Percentiles rank a stretch among this genome's conserved stretches.
phyloP scores from a whole-genome alignment of 768 basidiomycete species.

The Coprinellus micaceus region DNA sequence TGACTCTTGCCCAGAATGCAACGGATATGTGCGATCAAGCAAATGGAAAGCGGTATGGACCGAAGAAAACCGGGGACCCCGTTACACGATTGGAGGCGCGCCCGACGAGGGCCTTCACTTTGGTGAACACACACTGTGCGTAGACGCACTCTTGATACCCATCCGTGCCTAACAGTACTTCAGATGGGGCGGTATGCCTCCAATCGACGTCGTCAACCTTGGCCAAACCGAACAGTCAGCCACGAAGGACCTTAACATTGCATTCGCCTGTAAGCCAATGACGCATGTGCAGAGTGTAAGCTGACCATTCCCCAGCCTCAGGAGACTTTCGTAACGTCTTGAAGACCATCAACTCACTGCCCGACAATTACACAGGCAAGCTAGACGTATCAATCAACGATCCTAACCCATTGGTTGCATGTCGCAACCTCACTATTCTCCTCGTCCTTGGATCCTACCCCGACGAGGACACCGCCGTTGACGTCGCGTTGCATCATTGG shows the following conservation, averaged over 20 bases:
- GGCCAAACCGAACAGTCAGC: slow-evolving; percentile 23
- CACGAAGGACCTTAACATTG: slow-evolving; percentile 22
- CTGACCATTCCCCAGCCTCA: slow-evolving; percentile 31
- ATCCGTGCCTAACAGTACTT: too few species aligned
- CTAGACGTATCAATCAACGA: slow-evolving; percentile 40
- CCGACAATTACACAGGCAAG: slow-evolving; percentile 37
- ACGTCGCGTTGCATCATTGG: slow-evolving; percentile 47
- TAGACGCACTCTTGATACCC: too few species aligned
- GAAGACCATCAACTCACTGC: slow-evolving; percentile 39
- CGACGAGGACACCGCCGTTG: slow-evolving; percentile 34
- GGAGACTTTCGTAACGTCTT: slow-evolving; percentile 48
- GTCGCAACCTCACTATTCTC: slow-evolving; percentile 44
- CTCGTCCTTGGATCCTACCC: slow-evolving; percentile 35
- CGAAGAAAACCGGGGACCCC: slow-evolving; percentile 16
- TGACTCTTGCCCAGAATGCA: slow-evolving; percentile 21
- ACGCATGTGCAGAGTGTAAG: not conserved
- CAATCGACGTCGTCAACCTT: slow-evolving; percentile 25
- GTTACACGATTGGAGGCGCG: slow-evolving; percentile 12
- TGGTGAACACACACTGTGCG: too few species aligned
- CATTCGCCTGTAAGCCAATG: slow-evolving; percentile 21
- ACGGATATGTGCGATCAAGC: slow-evolving; percentile 15
- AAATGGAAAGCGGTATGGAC: slow-evolving; percentile 24
- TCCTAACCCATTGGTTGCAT: slow-evolving; percentile 18
- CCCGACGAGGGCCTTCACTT: slow-evolving; percentile 1
- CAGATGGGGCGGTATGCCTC: slow-evolving; percentile 33